phyloP scores from a whole-genome alignment of 495 filamentous ascomycete species.

The Hypoxylon lenormandii region DNA sequence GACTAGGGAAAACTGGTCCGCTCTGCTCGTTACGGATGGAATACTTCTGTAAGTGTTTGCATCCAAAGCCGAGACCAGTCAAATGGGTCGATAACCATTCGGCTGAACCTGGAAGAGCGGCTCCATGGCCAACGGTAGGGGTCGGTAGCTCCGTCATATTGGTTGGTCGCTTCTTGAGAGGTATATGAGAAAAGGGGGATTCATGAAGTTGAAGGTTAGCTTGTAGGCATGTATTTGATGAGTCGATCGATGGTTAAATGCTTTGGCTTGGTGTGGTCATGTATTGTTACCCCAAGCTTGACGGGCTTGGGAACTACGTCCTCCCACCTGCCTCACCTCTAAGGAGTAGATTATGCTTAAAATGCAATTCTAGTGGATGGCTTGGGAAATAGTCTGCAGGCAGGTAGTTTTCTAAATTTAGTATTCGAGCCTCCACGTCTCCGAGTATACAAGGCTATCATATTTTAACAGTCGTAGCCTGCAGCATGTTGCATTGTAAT shows the following conservation, averaged over 20 bases:
- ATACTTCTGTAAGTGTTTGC: neutral
- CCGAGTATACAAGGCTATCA: neutral
- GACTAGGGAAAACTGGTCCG: neutral
- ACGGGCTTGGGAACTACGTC: neutral
- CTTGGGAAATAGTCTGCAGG: too few relatives aligned
- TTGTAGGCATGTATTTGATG: neutral
- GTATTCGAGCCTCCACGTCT: neutral
- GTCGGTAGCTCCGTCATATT: neutral
- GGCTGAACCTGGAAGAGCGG: conserved; percentile 2
- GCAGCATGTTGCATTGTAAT: neutral
- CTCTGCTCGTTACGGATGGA: neutral
- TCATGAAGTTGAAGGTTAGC: neutral
- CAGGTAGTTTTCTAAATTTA: neutral
- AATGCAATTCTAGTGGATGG: too few relatives aligned
- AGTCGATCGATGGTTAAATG: neutral
- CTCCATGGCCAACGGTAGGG: neutral
- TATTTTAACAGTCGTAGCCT: neutral
- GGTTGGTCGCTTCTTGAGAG: neutral
- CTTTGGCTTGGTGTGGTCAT: neutral
- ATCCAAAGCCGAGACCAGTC: neutral
- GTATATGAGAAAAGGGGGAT: too few relatives aligned
- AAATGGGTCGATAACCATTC: neutral
- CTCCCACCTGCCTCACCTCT: neutral
- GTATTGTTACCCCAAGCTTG: too few relatives aligned
- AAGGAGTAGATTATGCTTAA: neutral